Base-by-base conservation (phyloP, 176 grass and related monocot genomes). In the Microstegium vimineum region DNA sequence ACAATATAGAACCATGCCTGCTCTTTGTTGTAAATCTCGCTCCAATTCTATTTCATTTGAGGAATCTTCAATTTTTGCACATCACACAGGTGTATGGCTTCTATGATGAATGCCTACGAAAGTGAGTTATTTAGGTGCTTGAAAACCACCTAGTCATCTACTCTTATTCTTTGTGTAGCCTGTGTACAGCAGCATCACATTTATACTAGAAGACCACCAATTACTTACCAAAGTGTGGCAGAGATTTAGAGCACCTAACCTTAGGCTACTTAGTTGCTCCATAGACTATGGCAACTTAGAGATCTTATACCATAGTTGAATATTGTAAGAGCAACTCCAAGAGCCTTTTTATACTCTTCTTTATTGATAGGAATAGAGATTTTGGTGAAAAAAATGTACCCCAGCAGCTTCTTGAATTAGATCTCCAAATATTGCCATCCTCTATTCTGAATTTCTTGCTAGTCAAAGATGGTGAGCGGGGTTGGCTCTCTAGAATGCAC, bases 31-130 rank as follows among this genome's bases (percentile, higher is more conserved):
- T 69, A n/a, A 42, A 76, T 72, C 4, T 74, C 40, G 42, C 51
- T 66, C 5, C 25, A 41, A 76, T 51, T 52, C 36, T 63, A 81
- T 86, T 70, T 74, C 47, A 79, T 42, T 51, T 20, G 13, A 38
- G 34, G 66, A 30, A 37, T 66, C 54, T 73, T 72, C 36, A 38
- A 79, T 77, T 76, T 27, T 86, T 90, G 86, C 88, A 96, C 91
- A 97, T 97, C 46, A 97, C 94, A 64, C 90, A 97, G 75, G 94
- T 93, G 15, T 97, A 97, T 91, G 94, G 94, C 72, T 97, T 97
- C 87, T 97, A 97, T 46, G 94, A 97, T 33, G 94, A 97, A 69
- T 97, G 94, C 80, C 84, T 93, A 78, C 79, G 94, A 84, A 97
- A 97, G 94, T 97, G 86, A 97, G 94, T 89, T 14, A 41, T 67